These are phyloP conservation scores for Geotrichum phurueaensis DNA, from an alignment of 1,139 yeast species.

Conservation along the genomic window DNA sequence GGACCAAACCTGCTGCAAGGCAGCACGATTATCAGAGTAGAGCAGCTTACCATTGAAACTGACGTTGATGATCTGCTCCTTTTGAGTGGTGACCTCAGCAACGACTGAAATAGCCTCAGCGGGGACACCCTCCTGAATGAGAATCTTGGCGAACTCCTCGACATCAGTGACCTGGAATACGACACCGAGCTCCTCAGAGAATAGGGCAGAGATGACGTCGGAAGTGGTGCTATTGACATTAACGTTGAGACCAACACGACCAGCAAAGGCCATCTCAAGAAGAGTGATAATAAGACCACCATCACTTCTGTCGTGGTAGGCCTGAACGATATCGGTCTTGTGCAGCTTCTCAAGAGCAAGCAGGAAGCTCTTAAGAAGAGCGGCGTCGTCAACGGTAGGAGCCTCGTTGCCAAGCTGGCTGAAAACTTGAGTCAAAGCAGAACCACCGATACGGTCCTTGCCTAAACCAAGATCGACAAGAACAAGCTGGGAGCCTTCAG, in stretches of 20 bases:
- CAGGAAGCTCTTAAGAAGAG: conserved; percentile 61
- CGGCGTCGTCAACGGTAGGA: conserved; percentile 75
- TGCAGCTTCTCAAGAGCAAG: conserved; percentile 67
- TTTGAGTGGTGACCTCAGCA: conserved; percentile 55
- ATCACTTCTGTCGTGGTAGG: conserved; percentile 95
- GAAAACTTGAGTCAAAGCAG: conserved; percentile 92
- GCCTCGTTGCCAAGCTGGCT: conserved; percentile 75
- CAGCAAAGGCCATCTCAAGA: conserved; percentile 95
- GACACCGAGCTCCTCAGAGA: conserved; percentile 93
- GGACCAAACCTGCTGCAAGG: conserved; percentile 79
- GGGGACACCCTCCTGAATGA: conserved; percentile 55
- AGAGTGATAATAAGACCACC: conserved; percentile 89
- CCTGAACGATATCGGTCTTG: conserved; percentile 53
- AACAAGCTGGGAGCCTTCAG: conserved; percentile 54
- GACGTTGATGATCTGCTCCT: conserved; percentile 50
- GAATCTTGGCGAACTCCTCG: conserved; percentile 49
- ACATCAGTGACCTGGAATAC: conserved; percentile 80
- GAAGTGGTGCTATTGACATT: conserved; percentile 32
- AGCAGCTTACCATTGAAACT: conserved; percentile 44
- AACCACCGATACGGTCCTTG: conserved; percentile 67
- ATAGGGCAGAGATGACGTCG: conserved; percentile 41
- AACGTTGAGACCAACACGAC: conserved; percentile 72
- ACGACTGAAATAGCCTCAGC: conserved; percentile 52
- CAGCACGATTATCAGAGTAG: conserved; percentile 54
- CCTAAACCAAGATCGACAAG: conserved; percentile 72